Percentiles rank a stretch among this genome's conserved stretches.
Conservation (phyloP, 2,329 filamentous ascomycete genomes). For the Lecanicillium sp. region DNA sequence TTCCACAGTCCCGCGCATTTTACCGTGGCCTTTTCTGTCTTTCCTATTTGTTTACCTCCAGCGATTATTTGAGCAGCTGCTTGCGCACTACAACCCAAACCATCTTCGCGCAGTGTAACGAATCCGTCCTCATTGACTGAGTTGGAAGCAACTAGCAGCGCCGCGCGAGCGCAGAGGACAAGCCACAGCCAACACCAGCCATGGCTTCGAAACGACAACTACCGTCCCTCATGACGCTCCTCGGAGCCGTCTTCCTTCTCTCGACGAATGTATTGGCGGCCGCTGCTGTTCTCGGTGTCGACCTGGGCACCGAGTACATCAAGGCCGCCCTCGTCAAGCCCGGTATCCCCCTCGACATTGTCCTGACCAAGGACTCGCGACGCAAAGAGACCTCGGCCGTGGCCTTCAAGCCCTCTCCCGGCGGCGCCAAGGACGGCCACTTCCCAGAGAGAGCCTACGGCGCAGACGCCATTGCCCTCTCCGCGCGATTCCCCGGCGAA, state of each 20-base stretch:
- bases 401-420: slow-evolving; percentile 80
- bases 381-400: slow-evolving; percentile 90
- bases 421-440: slow-evolving; percentile 51
- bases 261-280: slow-evolving; percentile 42
- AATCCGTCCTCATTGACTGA: background rate
- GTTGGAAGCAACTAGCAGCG: background rate
- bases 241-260: slow-evolving; percentile 28
- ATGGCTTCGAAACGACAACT: slow-evolving; percentile 15
- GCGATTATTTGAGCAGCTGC: background rate
- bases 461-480: slow-evolving; percentile 80
- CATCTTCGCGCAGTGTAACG: background rate
- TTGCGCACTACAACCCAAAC: too few relatives aligned
- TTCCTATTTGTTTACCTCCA: slow-evolving; percentile 4
- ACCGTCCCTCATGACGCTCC: slow-evolving; percentile 29
- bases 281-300: slow-evolving; percentile 80
- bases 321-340: slow-evolving; percentile 95
- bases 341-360: slow-evolving; percentile 93
- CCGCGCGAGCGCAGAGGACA: background rate
- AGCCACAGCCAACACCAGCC: slow-evolving; percentile 1
- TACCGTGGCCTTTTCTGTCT: slow-evolving; percentile 8
- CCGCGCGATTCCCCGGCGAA: slow-evolving; percentile 82
- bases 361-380: slow-evolving; percentile 94
- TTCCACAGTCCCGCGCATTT: slow-evolving; percentile 13
- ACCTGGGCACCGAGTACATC: slow-evolving; percentile 93
- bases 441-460: slow-evolving; percentile 91